Base-by-base conservation (phyloP, 306 rosid genomes). In the Adenanthera pavonina region DNA sequence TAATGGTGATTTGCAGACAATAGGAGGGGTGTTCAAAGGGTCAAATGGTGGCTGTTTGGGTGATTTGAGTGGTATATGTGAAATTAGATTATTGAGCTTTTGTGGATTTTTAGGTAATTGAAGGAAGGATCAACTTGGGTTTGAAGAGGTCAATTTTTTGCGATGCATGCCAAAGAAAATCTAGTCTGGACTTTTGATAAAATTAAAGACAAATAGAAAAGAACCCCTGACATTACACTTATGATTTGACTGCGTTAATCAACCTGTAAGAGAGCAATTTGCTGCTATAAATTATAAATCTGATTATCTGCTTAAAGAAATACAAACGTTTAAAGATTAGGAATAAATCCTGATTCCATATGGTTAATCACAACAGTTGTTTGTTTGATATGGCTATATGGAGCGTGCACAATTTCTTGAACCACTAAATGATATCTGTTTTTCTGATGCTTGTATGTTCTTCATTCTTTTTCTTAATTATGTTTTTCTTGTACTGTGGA, bases 401-500 rank as follows among this genome's bases (percentile, higher is more conserved):
- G 34, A 74, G 53, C 61, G 19, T 51, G 65, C 65, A 69, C 80
- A 77, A 30, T 57, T 81, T 41, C 76, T 66, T 51, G 35, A 68
- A 61, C 66, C 14, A 67, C 54, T 49, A 68, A 79, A 30, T 69
- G 75, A 76, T 70, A 51, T 54, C 46, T 79, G 78, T 16, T 66
- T 82, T 77, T 72, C n/a, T 46, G 53, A 72, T 72, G 56, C 40
- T 71, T 74, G 78, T 72, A 35, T 33, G 67, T 83, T 78, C 70
- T 78, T 79, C 38, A 20, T 46, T 46, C 3, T 8, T 25, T 69
- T 44, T 69, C 56, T 69, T 19, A 75, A 82, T 79, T 72, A 33
- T 81, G 69, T 38, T 34, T 73, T 38, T 79, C 85, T 78, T 83
- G 34, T 64, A 84, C 93, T 80, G 88, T 76, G 84, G 66, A 78